phyloP scores from a whole-genome alignment of 1,284 basidiomycete genomes.

The Athelia sp. region DNA sequence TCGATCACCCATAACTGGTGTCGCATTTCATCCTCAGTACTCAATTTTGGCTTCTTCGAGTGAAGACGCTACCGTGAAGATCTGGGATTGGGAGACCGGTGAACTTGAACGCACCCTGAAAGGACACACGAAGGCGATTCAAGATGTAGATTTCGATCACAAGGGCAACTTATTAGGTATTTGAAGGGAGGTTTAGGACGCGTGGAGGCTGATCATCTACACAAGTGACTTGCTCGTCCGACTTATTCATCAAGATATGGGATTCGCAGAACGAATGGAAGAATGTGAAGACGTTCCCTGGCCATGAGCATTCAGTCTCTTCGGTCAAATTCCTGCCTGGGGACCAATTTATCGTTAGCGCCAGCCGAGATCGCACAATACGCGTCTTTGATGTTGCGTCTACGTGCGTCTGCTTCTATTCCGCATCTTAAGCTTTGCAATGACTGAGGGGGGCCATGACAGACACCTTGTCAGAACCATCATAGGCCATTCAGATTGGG shows the following conservation, averaged over 20 bases:
- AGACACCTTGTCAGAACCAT: slow-evolving; percentile 61
- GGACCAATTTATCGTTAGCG: slow-evolving; percentile 79
- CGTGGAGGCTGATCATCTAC: too few species aligned
- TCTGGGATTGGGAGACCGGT: slow-evolving; percentile 96
- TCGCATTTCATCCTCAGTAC: slow-evolving; percentile 87
- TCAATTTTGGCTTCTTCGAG: slow-evolving; percentile 80
- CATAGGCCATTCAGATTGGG: slow-evolving; percentile 56
- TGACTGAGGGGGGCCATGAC: not conserved
- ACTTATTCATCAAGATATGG: slow-evolving; percentile 91
- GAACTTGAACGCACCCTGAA: slow-evolving; percentile 90
- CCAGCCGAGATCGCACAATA: slow-evolving; percentile 84
- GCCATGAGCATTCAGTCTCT: slow-evolving; percentile 89
- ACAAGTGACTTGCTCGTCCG: slow-evolving; percentile 85
- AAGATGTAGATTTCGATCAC: slow-evolving; percentile 84
- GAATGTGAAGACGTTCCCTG: slow-evolving; percentile 82
- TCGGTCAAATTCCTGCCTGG: slow-evolving; percentile 81
- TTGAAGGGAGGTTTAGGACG: too few species aligned
- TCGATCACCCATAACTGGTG: slow-evolving; percentile 69
- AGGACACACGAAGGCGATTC: slow-evolving; percentile 86
- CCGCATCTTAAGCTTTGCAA: too few species aligned
- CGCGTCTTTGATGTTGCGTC: slow-evolving; percentile 83
- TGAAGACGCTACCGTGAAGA: slow-evolving; percentile 85
- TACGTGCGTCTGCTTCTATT: slow-evolving; percentile 46
- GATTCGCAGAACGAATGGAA: slow-evolving; percentile 87
- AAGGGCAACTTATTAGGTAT: slow-evolving; percentile 78